A percentile compares a stretch with the other conserved stretches of the same genome.
These are phyloP conservation scores for Geotrichum candidum DNA, from an alignment of 1,139 yeast species.

Conservation along the genomic window DNA sequence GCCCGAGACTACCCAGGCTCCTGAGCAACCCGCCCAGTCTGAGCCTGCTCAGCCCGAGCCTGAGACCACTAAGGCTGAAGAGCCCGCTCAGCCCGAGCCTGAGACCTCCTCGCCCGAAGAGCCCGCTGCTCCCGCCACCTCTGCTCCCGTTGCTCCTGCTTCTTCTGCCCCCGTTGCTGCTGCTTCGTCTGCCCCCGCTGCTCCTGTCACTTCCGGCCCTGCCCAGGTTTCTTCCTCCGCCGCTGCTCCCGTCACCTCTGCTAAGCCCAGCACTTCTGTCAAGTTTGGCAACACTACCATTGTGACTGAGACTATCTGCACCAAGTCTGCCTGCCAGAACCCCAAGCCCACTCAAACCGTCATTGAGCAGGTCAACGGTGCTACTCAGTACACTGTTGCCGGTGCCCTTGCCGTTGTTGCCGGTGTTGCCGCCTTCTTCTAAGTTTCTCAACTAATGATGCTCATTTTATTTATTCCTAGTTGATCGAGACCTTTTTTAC, in stretches of 20 bases:
- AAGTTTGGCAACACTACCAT: conserved; percentile 15
- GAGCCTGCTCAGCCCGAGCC: background rate
- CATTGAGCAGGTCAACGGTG: conserved; percentile 12
- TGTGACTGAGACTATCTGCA: conserved; percentile 8
- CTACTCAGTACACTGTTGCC: conserved; percentile 3
- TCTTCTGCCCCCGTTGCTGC: conserved; percentile 1
- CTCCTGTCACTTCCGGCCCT: background rate
- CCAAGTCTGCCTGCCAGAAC: background rate
- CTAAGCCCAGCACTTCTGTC: background rate
- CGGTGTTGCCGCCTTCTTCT: conserved; percentile 22
- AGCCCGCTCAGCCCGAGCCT: background rate
- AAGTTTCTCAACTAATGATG: background rate
- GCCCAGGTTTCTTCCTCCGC: background rate
- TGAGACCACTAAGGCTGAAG: background rate
- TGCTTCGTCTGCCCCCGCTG: background rate
- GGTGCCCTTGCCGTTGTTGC: conserved; percentile 9
- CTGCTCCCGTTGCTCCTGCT: conserved; percentile 1
- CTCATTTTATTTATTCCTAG: background rate
- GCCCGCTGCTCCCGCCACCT: background rate
- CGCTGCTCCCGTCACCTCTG: background rate
- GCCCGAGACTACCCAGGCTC: background rate
- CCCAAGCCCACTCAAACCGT: background rate
- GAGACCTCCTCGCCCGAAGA: background rate
- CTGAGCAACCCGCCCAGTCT: background rate
- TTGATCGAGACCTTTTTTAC: background rate